Percentiles rank a stretch among this genome's conserved stretches.
phyloP scores from a whole-genome alignment of 129 eudicot genomes.

The Gnaphalium uliginosum region DNA sequence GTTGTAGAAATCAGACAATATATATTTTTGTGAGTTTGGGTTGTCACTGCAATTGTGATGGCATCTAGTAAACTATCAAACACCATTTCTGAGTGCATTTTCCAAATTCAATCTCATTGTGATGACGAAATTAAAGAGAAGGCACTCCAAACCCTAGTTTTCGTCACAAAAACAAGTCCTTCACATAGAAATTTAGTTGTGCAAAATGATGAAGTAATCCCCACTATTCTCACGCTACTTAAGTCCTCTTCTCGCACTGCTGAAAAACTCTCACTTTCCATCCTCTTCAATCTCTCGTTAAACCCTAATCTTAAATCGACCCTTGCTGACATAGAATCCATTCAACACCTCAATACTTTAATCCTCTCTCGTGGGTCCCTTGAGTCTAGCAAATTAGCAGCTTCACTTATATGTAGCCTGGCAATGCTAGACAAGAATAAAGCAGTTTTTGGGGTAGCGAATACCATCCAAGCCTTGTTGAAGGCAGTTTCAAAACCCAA shows the following conservation, averaged over 20 bases:
- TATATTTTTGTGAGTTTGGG: background rate
- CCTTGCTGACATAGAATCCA: slow-evolving; percentile 57
- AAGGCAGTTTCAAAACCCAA: slow-evolving; percentile 46
- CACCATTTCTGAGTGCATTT: slow-evolving; percentile 57
- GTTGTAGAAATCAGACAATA: background rate
- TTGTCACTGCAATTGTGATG: slow-evolving; percentile 25
- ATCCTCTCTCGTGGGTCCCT: slow-evolving; percentile 44
- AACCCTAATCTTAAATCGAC: slow-evolving; percentile 62
- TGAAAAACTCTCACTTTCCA: slow-evolving; percentile 55
- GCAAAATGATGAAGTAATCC: slow-evolving; percentile 47
- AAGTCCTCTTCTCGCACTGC: slow-evolving; percentile 42
- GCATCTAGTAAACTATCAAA: slow-evolving; percentile 41
- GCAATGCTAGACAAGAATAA: slow-evolving; percentile 85
- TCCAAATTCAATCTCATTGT: slow-evolving; percentile 46
- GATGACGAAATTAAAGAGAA: slow-evolving; percentile 33
- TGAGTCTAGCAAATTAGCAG: slow-evolving; percentile 57
- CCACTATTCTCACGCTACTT: slow-evolving; percentile 44
- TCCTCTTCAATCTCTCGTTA: slow-evolving; percentile 71
- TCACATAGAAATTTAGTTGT: slow-evolving; percentile 55
- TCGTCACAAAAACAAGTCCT: slow-evolving; percentile 71
- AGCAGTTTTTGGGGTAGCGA: slow-evolving; percentile 77
- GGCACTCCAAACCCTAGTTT: slow-evolving; percentile 54
- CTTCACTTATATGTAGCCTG: slow-evolving; percentile 73
- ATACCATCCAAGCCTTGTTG: slow-evolving; percentile 54
- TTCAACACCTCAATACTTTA: slow-evolving; percentile 47